phyloP scores from a whole-genome alignment of 176 grass and related monocot species.

The Oryza officinalis region DNA sequence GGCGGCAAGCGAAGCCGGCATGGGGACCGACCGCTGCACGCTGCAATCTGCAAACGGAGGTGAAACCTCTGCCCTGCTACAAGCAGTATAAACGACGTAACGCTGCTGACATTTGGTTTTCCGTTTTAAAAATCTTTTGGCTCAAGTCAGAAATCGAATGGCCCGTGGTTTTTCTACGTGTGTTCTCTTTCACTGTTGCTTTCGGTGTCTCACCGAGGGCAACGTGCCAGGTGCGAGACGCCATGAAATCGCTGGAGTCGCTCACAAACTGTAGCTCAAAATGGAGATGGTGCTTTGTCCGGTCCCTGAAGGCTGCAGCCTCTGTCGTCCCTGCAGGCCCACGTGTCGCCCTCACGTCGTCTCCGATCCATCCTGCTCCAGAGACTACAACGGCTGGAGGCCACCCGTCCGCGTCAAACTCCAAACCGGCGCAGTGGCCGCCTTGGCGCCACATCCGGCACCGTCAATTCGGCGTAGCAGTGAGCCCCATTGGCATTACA shows the following conservation, averaged over 20 bases:
- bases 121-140: not conserved
- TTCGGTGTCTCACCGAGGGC: not conserved
- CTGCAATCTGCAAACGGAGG: conserved; percentile 17
- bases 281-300: not conserved
- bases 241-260: not conserved
- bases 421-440: conserved; percentile 5
- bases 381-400: not conserved
- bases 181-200: conserved; percentile 22
- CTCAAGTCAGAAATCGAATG: not conserved
- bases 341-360: conserved; percentile 13
- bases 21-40: conserved; percentile 23
- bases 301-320: not conserved
- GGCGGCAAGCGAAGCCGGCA: conserved; percentile 28
- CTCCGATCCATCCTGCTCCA: not conserved
- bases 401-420: not conserved
- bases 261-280: not conserved
- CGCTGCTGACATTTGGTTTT: not conserved
- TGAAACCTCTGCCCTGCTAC: not conserved
- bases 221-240: not conserved
- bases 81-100: not conserved
- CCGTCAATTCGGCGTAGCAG: not conserved
- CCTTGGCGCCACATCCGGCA: not conserved
- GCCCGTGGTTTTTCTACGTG: not conserved
- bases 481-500: not conserved
- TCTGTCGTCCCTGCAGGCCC: conserved; percentile 8